Evolutionary conservation across 2,329 filamentous ascomycete genomes (phyloP).

Genomic region (Monosporascus sp.): DNA sequence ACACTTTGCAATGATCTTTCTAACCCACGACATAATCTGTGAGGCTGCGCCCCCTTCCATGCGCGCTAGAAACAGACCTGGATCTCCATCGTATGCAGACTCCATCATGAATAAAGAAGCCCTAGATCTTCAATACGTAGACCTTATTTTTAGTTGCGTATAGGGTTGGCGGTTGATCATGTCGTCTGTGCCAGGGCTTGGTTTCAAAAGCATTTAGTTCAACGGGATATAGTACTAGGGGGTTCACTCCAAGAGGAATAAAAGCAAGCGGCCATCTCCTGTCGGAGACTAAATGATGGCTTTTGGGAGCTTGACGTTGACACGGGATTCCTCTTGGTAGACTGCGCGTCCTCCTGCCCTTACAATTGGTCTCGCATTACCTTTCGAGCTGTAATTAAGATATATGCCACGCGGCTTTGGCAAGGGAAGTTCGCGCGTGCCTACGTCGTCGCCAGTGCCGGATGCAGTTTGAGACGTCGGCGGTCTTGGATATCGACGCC

Average conservation of each 20-base stretch:
- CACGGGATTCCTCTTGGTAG: slow-evolving; percentile 11
- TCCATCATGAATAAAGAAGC: not conserved
- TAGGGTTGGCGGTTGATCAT: not conserved
- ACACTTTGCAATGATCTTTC: not conserved
- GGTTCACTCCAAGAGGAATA: not conserved
- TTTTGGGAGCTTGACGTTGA: slow-evolving; percentile 15
- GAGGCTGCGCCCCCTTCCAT: too few species aligned
- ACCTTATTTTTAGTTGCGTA: not conserved
- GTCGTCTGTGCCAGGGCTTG: not conserved
- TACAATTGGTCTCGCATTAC: too few species aligned
- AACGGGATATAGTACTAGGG: not conserved
- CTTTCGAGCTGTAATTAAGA: too few species aligned
- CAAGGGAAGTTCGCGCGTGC: too few species aligned
- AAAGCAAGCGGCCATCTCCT: slow-evolving; percentile 1
- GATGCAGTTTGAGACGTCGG: too few species aligned
- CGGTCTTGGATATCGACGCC: too few species aligned
- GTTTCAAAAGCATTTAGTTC: not conserved
- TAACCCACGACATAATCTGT: not conserved
- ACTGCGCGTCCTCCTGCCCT: not conserved
- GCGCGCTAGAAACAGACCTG: not conserved
- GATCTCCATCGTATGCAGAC: not conserved
- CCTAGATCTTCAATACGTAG: not conserved
- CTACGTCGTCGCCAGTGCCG: too few species aligned
- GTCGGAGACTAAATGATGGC: slow-evolving; percentile 10
- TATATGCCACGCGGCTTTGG: too few species aligned